Base-by-base conservation (phyloP, 495 filamentous ascomycete species). In the Parathielavia hyrcaniae region DNA sequence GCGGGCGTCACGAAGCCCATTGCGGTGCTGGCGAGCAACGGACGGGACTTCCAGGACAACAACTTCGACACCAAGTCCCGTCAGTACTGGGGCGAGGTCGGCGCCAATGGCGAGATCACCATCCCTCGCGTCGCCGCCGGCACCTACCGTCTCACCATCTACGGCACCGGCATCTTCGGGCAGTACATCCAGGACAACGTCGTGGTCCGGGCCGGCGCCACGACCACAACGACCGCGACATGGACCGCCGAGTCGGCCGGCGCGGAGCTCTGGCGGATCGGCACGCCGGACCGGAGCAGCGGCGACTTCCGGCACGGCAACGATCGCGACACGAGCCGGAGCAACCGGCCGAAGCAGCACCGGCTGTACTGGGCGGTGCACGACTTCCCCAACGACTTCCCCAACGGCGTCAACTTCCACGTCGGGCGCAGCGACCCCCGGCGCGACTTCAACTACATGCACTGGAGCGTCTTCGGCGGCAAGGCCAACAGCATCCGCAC, bases 381-480 rank as follows among this genome's bases (percentile, higher is more conserved):
- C 32, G 48, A 50, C 7, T 50, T 50, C 34, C 48, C 48, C 48
- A 22, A 50, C n/a, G 48, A 50, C 32, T 50, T 50, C 5, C 48
- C 48, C 1, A 16, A 38, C 1, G 48, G 48, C 14, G 48, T 50
- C 7, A 50, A 38, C 34, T 50, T 50, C n/a, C 48, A 50, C 17
- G 48, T 50, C n/a, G 48, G 48, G n/a, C 20, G n/a, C 3, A 50
- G 48, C 48, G 13, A 50, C 32, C 19, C 22, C 48, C 19, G 8
- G 17, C 48, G 32, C n/a, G 48, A 50, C 17, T 50, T 50, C 48
- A 50, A 50, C 48, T 50, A 50, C 19, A 50, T 50, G 2, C 48
- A 50, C 0, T 50, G 48, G 48, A 50, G 48, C 48, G 48, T 50
- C 32, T 50, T 36, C 20, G 48, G 48, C 32, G 48, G 48, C 7